These are phyloP conservation scores for Pythium coloratum DNA, from an alignment of 352 stramenopile species.

Conservation along the genomic window DNA sequence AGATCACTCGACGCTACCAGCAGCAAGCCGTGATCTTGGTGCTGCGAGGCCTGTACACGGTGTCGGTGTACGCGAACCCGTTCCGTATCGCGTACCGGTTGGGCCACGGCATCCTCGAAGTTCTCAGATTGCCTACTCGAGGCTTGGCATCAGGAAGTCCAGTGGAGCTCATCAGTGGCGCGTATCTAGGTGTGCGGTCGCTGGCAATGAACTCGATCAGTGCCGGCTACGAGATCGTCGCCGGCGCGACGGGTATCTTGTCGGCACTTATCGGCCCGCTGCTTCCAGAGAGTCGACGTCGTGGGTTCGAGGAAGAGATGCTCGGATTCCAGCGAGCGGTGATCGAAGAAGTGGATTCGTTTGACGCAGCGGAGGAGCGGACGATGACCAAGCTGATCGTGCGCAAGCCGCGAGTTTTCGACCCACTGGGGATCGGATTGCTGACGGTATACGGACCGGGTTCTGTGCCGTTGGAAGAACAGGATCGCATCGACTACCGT, in stretches of 20 bases:
- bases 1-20: conserved; percentile 77
- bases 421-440: conserved; percentile 69
- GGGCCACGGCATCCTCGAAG: conserved; percentile 77
- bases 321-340: conserved; percentile 84
- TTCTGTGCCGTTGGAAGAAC: conserved; percentile 87
- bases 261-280: conserved; percentile 70
- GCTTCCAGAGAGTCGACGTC: conserved; percentile 68
- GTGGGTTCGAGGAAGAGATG: conserved; percentile 83
- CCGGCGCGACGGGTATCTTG: conserved; percentile 73
- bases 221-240: conserved; percentile 87
- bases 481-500: conserved; percentile 83
- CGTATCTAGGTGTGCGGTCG: conserved; percentile 82
- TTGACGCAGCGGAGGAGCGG: conserved; percentile 83
- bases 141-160: conserved; percentile 80
- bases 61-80: conserved; percentile 87
- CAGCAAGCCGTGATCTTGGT: conserved; percentile 87
- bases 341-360: conserved; percentile 86
- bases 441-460: conserved; percentile 82
- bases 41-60: conserved; percentile 79
- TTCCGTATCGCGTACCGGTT: conserved; percentile 87
- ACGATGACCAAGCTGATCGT: conserved; percentile 89
- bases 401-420: conserved; percentile 79
- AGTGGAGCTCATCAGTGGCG: conserved; percentile 78
- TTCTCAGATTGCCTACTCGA: conserved; percentile 75
- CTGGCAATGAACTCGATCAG: conserved; percentile 90